Evolutionary conservation across 192 early-diverging fungal genomes (phyloP).

Genomic region (Backusella macrospora): DNA sequence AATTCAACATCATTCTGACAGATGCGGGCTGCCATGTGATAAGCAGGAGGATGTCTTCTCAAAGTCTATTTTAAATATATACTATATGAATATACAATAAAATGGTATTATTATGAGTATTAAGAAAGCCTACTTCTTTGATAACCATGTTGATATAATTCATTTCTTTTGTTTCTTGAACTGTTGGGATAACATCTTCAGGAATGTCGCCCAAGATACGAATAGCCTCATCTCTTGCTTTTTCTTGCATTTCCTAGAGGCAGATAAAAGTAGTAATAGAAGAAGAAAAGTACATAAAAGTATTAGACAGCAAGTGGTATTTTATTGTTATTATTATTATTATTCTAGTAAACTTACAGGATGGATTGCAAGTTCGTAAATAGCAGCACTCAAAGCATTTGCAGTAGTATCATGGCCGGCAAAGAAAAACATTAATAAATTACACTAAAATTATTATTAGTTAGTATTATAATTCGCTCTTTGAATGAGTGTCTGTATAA

Average conservation of each 20-base stretch:
- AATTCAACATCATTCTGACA: not conserved
- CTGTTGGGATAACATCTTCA: conserved; percentile 50
- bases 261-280: not conserved
- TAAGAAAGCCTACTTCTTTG: conserved; percentile 38
- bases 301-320: not conserved
- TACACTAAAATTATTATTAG: conserved; percentile 3
- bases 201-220: conserved; percentile 55
- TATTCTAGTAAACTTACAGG: conserved; percentile 14
- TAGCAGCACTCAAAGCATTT: conserved; percentile 49
- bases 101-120: not conserved
- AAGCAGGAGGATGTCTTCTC: conserved; percentile 16
- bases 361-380: conserved; percentile 53
- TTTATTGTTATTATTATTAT: not conserved
- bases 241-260: conserved; percentile 51
- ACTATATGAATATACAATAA: no score
- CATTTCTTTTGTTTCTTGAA: conserved; percentile 55
- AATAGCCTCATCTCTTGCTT: conserved; percentile 58
- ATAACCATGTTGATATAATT: conserved; percentile 53
- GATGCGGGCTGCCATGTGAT: not conserved
- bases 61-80: not conserved
- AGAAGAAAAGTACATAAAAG: not conserved
- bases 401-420: conserved; percentile 58
- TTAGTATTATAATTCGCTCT: not conserved
- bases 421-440: not conserved
- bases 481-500: not conserved